Conservation (phyloP, 306 rosid species). For the Acacia acuminata region DNA sequence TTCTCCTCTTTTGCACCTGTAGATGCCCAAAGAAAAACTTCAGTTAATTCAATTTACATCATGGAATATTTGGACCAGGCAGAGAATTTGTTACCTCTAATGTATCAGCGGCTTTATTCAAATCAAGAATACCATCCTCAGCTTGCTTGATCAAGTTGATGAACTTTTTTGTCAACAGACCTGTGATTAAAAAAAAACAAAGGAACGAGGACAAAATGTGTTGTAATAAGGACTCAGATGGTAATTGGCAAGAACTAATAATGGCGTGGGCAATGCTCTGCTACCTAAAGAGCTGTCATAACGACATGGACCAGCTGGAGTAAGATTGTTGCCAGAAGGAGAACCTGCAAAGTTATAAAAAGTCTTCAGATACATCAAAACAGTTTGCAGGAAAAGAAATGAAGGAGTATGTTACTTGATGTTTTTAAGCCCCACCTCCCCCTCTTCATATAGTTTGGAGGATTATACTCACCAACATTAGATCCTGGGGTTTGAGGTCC, state of each 20-base stretch:
- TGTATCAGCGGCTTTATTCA: slow-evolving; percentile 95
- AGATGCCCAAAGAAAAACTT: slow-evolving; percentile 30
- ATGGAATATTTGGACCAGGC: slow-evolving; percentile 27
- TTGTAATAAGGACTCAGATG: slow-evolving; percentile 27
- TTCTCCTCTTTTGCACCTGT: slow-evolving; percentile 97
- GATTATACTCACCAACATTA: slow-evolving; percentile 60
- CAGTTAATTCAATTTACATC: slow-evolving; percentile 30
- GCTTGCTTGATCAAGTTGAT: slow-evolving; percentile 93
- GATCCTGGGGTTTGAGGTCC: slow-evolving; percentile 78
- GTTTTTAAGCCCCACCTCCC: slow-evolving; percentile 20
- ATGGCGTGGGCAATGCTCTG: slow-evolving; percentile 28
- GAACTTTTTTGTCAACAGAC: slow-evolving; percentile 92
- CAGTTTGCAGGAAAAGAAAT: slow-evolving; percentile 10
- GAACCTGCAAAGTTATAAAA: slow-evolving; percentile 66
- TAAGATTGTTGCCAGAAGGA: slow-evolving; percentile 79
- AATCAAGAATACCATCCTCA: slow-evolving; percentile 67
- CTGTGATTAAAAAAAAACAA: slow-evolving; percentile 41
- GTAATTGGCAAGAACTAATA: slow-evolving; percentile 8
- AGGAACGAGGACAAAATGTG: slow-evolving; percentile 6
- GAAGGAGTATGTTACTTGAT: background rate
- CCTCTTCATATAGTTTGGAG: slow-evolving; percentile 22
- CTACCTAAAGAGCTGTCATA: slow-evolving; percentile 97
- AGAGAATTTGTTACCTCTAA: slow-evolving; percentile 67
- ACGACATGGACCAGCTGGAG: slow-evolving; percentile 97
- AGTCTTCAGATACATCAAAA: slow-evolving; percentile 4